Evolutionary conservation across 2,329 filamentous ascomycete genomes (phyloP).

Genomic region (Paracorniculantispora psalliotae): DNA sequence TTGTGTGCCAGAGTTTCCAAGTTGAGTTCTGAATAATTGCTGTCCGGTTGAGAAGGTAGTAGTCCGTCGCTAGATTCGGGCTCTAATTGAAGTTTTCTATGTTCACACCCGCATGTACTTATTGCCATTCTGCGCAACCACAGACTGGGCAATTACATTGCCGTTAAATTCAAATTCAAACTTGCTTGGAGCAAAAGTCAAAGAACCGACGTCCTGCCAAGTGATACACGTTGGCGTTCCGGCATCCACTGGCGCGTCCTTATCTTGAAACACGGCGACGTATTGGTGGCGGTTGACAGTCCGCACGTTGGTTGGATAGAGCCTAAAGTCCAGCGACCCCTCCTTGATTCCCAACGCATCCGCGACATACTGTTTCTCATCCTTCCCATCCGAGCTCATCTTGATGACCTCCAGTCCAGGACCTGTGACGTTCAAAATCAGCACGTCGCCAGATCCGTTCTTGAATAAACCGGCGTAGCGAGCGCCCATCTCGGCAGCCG

Average conservation of each 20-base stretch:
- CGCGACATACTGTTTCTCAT: conserved; percentile 20
- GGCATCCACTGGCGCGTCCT: conserved; percentile 23
- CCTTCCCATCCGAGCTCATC: conserved; percentile 14
- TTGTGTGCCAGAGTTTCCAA: neutral
- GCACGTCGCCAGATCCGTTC: neutral
- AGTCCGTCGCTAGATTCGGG: too few species aligned
- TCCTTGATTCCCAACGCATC: conserved; percentile 18
- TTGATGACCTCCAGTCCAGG: conserved; percentile 23
- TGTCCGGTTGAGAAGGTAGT: too few species aligned
- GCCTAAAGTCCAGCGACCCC: conserved; percentile 23
- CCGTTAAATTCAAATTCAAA: conserved; percentile 1
- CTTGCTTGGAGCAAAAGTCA: neutral
- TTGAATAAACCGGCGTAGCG: conserved; percentile 18
- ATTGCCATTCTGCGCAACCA: neutral
- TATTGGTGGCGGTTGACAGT: conserved; percentile 22
- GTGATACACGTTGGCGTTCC: conserved; percentile 32
- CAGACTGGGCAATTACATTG: neutral
- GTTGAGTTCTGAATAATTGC: too few species aligned
- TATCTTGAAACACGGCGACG: conserved; percentile 27
- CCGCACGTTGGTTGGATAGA: conserved; percentile 28
- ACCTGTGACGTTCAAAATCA: conserved; percentile 9
- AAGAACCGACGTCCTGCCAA: conserved; percentile 15
- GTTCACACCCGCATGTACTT: neutral
- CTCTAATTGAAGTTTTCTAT: too few species aligned
- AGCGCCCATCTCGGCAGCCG: conserved; percentile 15